phyloP scores from a whole-genome alignment of 495 filamentous ascomycete genomes.

The Penicillium cataractarum region DNA sequence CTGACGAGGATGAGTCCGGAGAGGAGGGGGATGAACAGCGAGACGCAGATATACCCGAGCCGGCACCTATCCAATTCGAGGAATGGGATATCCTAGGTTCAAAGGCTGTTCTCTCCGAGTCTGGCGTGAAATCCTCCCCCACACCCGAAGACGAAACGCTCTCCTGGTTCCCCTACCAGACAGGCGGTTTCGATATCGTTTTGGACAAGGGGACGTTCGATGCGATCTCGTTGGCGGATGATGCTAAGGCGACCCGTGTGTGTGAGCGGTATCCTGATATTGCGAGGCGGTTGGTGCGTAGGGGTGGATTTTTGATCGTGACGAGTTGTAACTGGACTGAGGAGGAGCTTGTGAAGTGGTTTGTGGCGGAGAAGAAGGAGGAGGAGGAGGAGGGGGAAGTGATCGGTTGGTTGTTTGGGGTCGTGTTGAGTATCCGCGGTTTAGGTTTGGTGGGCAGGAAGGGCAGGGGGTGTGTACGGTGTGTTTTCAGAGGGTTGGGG shows the following conservation, averaged over 20 bases:
- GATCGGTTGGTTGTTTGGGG: constrained; percentile 60
- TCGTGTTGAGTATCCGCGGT: constrained; percentile 77
- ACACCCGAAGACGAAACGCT: constrained; percentile 20
- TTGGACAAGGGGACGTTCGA: constrained; percentile 98
- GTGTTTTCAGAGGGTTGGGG: constrained; percentile 59
- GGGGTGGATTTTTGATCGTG: constrained; percentile 74
- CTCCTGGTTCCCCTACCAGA: constrained; percentile 36
- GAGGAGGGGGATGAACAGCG: neutral
- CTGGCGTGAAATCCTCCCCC: constrained; percentile 20
- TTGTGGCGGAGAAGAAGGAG: constrained; percentile 45
- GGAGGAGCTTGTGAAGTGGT: constrained; percentile 79
- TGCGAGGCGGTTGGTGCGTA: constrained; percentile 65
- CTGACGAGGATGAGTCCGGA: constrained; percentile 22
- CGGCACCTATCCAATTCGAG: constrained; percentile 58
- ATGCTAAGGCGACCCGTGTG: constrained; percentile 52
- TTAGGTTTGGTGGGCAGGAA: constrained; percentile 83
- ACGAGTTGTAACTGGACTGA: constrained; percentile 99
- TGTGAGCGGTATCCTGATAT: constrained; percentile 74
- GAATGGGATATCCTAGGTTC: constrained; percentile 75
- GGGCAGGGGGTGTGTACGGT: constrained; percentile 84
- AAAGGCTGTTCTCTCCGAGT: constrained; percentile 37
- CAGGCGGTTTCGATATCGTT: constrained; percentile 75
- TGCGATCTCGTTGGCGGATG: constrained; percentile 75
- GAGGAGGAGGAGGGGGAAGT: constrained; percentile 21
- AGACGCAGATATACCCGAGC: constrained; percentile 11